Percentiles rank a stretch among this genome's conserved stretches.
Evolutionary conservation across 2,329 filamentous ascomycete genomes (phyloP).

Genomic region (Purpureocillium lavendulum): DNA sequence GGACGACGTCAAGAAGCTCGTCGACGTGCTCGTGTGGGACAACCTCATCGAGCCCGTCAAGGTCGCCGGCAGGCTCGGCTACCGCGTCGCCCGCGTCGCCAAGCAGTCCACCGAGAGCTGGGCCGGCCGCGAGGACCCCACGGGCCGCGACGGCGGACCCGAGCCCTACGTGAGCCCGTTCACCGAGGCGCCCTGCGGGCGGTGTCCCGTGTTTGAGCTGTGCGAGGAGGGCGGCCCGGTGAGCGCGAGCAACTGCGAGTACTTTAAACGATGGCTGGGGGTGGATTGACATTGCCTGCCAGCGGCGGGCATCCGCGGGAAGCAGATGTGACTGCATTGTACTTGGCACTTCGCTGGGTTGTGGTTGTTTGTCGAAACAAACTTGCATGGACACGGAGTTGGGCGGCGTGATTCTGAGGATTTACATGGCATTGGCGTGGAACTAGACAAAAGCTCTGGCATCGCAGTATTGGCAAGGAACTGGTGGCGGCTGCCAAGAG

Average conservation of each 20-base stretch:
- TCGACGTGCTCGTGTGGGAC: constrained; percentile 86
- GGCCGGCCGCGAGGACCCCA: constrained; percentile 29
- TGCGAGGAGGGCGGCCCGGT: constrained; percentile 89
- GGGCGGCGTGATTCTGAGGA: constrained; percentile 2
- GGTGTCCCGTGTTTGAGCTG: constrained; percentile 86
- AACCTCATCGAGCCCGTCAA: constrained; percentile 65
- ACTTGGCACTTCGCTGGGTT: too few relatives aligned
- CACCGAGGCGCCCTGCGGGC: constrained; percentile 83
- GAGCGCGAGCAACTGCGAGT: constrained; percentile 81
- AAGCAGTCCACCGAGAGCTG: constrained; percentile 34
- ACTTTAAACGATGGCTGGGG: constrained; percentile 78
- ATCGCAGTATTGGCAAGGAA: too few relatives aligned
- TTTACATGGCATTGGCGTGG: constrained; percentile 2
- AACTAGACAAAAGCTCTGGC: not conserved
- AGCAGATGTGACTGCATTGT: too few relatives aligned
- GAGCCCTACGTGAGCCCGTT: constrained; percentile 58
- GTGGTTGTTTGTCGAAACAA: constrained; percentile 2
- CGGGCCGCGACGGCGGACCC: constrained; percentile 27
- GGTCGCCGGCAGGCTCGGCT: constrained; percentile 40
- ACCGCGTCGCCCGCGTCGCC: constrained; percentile 41
- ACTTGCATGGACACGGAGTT: constrained; percentile 13
- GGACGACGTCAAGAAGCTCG: constrained; percentile 72
- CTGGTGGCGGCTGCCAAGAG: too few relatives aligned
- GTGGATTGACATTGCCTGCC: constrained; percentile 28
- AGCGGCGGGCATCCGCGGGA: too few relatives aligned